Evolutionary conservation across 2,329 filamentous ascomycete species (phyloP).

Genomic region (Fusarium avenaceum): DNA sequence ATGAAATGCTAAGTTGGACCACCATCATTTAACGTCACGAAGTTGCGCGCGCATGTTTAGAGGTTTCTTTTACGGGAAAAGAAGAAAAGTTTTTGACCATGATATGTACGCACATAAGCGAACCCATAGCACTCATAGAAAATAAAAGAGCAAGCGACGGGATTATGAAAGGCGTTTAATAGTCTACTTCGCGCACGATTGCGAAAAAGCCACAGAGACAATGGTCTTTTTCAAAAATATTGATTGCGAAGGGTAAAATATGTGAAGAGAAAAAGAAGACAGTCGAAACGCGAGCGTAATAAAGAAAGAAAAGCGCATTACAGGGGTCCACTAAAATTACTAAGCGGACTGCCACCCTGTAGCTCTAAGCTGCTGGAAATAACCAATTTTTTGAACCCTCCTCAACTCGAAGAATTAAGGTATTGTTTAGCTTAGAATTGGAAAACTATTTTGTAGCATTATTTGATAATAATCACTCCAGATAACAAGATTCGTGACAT

Average conservation of each 20-base stretch:
- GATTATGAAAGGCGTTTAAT: constrained; percentile 71
- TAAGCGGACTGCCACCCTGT: constrained; percentile 27
- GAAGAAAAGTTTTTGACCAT: constrained; percentile 3
- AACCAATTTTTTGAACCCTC: too few species aligned
- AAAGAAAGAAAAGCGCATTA: constrained; percentile 17
- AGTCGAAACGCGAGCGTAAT: constrained; percentile 12
- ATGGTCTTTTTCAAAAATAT: constrained; percentile 53
- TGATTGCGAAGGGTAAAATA: constrained; percentile 62
- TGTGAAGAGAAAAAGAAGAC: constrained; percentile 55
- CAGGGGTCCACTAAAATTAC: constrained; percentile 43
- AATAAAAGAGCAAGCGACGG: constrained; percentile 61
- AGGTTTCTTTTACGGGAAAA: constrained; percentile 13
- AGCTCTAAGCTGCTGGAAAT: neutral
- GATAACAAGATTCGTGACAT: too few species aligned
- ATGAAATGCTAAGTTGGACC: constrained; percentile 44
- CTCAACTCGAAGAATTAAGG: neutral
- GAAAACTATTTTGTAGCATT: too few species aligned
- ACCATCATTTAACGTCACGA: constrained; percentile 37
- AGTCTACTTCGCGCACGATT: constrained; percentile 67
- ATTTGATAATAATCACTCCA: too few species aligned
- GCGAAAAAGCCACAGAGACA: constrained; percentile 59
- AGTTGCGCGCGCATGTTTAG: neutral
- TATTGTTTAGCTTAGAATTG: neutral
- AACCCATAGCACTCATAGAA: constrained; percentile 67
- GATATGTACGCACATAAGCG: constrained; percentile 72